These are phyloP conservation scores for Boletus barrowsii DNA, from an alignment of 768 basidiomycete genomes.

Conservation along the genomic window DNA sequence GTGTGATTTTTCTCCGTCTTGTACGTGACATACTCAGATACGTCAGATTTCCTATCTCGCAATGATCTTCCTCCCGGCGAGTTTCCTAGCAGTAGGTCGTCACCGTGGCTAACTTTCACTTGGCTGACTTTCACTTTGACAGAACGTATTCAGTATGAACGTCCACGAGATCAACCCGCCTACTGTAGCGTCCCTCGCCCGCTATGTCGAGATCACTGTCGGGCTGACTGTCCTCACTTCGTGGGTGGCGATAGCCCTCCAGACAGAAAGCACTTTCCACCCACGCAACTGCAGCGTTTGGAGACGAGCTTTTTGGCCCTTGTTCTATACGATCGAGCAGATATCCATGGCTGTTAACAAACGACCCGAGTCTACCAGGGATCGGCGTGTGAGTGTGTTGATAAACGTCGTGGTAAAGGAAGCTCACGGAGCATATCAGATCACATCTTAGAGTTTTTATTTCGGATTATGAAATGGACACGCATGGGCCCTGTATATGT, in stretches of 20 bases:
- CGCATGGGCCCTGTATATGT: too few relatives aligned
- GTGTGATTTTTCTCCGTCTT: background rate
- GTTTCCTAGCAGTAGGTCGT: slow-evolving; percentile 35
- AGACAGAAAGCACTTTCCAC: slow-evolving; percentile 27
- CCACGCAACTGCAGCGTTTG: background rate
- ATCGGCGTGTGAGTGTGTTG: slow-evolving; percentile 4
- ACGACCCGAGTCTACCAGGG: background rate
- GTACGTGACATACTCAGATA: slow-evolving; percentile 6
- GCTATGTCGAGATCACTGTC: slow-evolving; percentile 41
- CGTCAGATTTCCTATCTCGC: slow-evolving; percentile 47
- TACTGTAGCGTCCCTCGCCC: slow-evolving; percentile 28
- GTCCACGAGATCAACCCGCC: slow-evolving; percentile 28
- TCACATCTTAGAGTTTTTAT: background rate
- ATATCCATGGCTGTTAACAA: background rate
- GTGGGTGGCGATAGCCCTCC: slow-evolving; percentile 57
- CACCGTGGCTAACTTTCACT: background rate
- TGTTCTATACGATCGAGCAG: slow-evolving; percentile 7
- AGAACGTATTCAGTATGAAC: slow-evolving; percentile 34
- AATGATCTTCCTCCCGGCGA: slow-evolving; percentile 59
- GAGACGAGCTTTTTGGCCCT: slow-evolving; percentile 22
- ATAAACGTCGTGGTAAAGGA: background rate
- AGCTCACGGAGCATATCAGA: background rate
- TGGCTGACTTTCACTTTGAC: slow-evolving; percentile 12
- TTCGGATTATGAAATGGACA: background rate
- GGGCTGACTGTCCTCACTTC: slow-evolving; percentile 50